phyloP scores from a whole-genome alignment of 169 alveolate genomes.

The Plasmodium gallinaceum region DNA sequence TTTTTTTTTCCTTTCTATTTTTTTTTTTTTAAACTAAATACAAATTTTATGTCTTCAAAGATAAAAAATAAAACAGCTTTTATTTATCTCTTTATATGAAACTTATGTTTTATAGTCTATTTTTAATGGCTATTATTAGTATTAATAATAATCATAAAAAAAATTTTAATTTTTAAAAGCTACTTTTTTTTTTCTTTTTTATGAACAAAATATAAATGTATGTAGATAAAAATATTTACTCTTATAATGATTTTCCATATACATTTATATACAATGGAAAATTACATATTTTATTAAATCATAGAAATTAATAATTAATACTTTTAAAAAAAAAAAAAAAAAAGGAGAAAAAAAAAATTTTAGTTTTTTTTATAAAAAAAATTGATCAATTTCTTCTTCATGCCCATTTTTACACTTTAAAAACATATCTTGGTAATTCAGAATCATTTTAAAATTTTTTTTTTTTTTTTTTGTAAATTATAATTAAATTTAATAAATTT shows the following conservation, averaged over 20 bases:
- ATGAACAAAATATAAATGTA: background rate
- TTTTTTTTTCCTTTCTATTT: background rate
- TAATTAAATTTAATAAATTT: background rate
- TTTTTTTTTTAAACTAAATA: too few relatives aligned
- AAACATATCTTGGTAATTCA: conserved; percentile 10
- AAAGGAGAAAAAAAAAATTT: conserved; percentile 20
- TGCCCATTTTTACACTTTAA: conserved; percentile 18
- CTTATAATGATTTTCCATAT: background rate
- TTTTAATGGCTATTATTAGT: background rate
- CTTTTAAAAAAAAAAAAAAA: background rate
- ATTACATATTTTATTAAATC: too few relatives aligned
- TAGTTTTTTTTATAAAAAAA: conserved; percentile 5
- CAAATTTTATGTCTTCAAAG: too few relatives aligned
- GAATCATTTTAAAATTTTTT: conserved; percentile 22
- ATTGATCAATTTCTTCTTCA: conserved; percentile 20
- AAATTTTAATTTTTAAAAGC: background rate
- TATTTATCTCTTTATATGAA: too few relatives aligned
- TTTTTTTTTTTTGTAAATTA: background rate
- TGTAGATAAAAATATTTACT: too few relatives aligned
- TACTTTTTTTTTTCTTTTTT: background rate
- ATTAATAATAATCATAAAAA: background rate
- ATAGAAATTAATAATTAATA: background rate
- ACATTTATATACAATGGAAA: background rate
- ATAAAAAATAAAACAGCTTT: too few relatives aligned
- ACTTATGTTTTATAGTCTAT: too few relatives aligned